Base-by-base conservation (phyloP, 768 basidiomycete species). In the Cantharellus anzutake region DNA sequence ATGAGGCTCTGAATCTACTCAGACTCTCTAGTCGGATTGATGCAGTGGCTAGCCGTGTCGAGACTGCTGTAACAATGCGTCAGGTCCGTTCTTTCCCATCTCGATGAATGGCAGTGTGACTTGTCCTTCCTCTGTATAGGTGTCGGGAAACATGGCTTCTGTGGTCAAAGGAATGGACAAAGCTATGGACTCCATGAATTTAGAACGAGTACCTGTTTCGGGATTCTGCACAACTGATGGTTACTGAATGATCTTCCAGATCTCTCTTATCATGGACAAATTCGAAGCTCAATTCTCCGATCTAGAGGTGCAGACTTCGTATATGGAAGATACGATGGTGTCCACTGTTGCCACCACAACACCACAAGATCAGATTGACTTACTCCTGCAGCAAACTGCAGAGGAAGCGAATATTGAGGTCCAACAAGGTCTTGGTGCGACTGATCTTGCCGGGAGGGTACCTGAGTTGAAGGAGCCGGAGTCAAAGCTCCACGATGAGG, bases 171-270 rank as follows among this genome's bases (percentile, higher is more conserved):
- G 92, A 41, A 98, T 99, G 96, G 96, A 99, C 70, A 88, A 85
- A 68, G 96, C 96, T 3, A 98, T 99, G 96, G 86, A 96, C 66
- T 86, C 77, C 71, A 99, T 99, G 96, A 98, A 99, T 74, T 79
- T 98, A 60, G 96, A 99, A 66, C 78, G 84, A 69, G 94, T 96
- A 67, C 42, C 41, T 57, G 62, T 44, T n/a, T 37, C 52, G 14
- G 11, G 29, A 14, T 42, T 7, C 41, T 4, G 51, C 41, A 41
- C 40, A 38, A 51, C 42, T 55, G 37, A 34, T 55, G 35, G 40
- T 34, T 44, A 29, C 38, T 52, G 42, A 41, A 55, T 3, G 51
- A 42, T 40, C 42, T 7, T 5, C 4, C 68, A 97, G 94, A 98
- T 99, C 67, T 94, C 96, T 7, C 71, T 89, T 59, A 90, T 99